Conservation (phyloP, 2,329 filamentous ascomycete species). For the Endoconidiophora polonica region DNA sequence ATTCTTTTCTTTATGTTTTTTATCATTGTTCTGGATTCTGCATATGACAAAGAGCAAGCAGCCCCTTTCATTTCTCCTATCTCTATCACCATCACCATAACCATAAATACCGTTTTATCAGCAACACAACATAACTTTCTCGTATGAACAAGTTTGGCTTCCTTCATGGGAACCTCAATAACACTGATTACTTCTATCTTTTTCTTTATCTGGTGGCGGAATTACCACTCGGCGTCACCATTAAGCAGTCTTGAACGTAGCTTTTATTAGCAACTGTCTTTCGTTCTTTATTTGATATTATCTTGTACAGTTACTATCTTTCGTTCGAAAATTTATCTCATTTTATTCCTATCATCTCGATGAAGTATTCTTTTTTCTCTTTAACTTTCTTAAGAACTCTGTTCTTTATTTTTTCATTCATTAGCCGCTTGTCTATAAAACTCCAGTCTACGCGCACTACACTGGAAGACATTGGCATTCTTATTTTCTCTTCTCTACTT, state of each 20-base stretch:
- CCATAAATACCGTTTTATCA: too few relatives aligned
- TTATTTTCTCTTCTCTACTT: not conserved
- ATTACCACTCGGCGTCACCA: too few relatives aligned
- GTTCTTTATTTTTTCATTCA: not conserved
- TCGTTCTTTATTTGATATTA: too few relatives aligned
- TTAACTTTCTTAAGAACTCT: not conserved
- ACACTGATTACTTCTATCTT: not conserved
- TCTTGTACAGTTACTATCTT: too few relatives aligned
- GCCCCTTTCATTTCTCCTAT: not conserved
- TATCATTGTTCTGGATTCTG: not conserved
- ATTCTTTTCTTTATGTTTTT: not conserved
- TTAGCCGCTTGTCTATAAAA: not conserved
- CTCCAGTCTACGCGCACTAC: not conserved
- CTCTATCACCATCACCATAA: not conserved
- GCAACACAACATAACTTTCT: too few relatives aligned
- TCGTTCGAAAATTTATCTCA: not conserved
- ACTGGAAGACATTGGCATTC: conserved; percentile 1
- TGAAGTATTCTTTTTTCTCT: not conserved
- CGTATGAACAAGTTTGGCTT: not conserved
- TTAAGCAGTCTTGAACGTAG: too few relatives aligned
- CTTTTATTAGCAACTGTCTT: too few relatives aligned
- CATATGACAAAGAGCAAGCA: not conserved
- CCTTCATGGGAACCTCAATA: not conserved
- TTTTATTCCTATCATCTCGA: not conserved
- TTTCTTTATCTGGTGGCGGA: not conserved